Conservation (phyloP, 768 basidiomycete genomes). For the Termitomyces sp. region DNA sequence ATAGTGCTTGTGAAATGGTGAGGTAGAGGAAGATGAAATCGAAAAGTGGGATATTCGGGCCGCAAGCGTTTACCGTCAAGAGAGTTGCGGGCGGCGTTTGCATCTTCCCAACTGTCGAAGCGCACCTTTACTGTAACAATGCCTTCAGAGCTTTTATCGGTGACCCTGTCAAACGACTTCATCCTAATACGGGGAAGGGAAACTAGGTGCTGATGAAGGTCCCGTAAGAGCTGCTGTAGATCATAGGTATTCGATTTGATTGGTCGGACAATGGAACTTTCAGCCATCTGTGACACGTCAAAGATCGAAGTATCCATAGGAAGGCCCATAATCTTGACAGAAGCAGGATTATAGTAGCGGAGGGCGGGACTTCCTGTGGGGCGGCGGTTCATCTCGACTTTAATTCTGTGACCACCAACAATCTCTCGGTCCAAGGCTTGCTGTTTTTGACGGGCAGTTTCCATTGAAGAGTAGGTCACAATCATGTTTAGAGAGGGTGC, state of each 20-base stretch:
- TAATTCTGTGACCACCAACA: constrained; percentile 39
- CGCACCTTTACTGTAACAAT: constrained; percentile 32
- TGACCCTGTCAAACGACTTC: constrained; percentile 21
- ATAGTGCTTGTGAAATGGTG: constrained; percentile 47
- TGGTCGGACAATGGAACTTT: constrained; percentile 14
- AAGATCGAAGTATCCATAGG: constrained; percentile 21
- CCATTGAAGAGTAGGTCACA: constrained; percentile 34
- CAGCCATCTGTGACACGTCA: constrained; percentile 26
- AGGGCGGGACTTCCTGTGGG: constrained; percentile 21
- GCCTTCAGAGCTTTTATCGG: constrained; percentile 23
- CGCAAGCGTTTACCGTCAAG: constrained; percentile 28
- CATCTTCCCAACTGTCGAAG: constrained; percentile 46
- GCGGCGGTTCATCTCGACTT: constrained; percentile 36
- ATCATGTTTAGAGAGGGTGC: constrained; percentile 40
- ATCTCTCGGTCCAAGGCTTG: constrained; percentile 29
- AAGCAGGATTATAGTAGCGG: constrained; percentile 21
- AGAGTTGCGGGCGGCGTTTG: constrained; percentile 31
- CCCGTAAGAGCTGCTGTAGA: constrained; percentile 15
- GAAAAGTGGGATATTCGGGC: constrained; percentile 27
- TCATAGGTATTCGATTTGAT: constrained; percentile 19
- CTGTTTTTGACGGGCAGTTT: constrained; percentile 28
- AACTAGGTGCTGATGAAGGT: constrained; percentile 21
- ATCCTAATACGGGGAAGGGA: constrained; percentile 14
- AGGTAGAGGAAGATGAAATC: constrained; percentile 40
- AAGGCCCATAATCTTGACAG: constrained; percentile 41